These are phyloP conservation scores for Herpetomonas tarakana DNA, from an alignment of 208 protist species.

Conservation along the genomic window DNA sequence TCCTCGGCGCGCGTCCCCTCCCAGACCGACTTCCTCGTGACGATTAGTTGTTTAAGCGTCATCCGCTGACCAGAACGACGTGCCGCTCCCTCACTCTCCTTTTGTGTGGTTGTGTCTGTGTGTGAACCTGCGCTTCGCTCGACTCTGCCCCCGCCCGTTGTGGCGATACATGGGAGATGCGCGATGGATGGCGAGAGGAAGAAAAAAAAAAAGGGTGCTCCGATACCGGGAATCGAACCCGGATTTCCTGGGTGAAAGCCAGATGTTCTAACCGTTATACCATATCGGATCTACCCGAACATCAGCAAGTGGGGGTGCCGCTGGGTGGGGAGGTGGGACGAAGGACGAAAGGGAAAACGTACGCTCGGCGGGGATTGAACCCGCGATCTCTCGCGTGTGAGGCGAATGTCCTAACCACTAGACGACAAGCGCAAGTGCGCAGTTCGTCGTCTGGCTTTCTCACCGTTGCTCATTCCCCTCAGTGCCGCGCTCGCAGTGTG, in stretches of 20 bases:
- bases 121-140: constrained; percentile 1
- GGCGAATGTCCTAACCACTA: constrained; percentile 95
- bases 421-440: constrained; percentile 87
- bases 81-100: too few relatives aligned
- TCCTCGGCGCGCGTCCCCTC: neutral
- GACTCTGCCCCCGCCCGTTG: too few relatives aligned
- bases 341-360: constrained; percentile 22
- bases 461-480: too few relatives aligned
- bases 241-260: constrained; percentile 74
- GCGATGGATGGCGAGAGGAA: neutral
- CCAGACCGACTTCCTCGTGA: neutral
- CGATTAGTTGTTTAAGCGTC: neutral
- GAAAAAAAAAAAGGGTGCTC: constrained; percentile 31
- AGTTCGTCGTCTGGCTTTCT: too few relatives aligned
- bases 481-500: too few relatives aligned
- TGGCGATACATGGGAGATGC: neutral
- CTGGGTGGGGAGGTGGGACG: too few relatives aligned
- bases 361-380: constrained; percentile 92
- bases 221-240: constrained; percentile 80
- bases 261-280: constrained; percentile 79
- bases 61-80: neutral
- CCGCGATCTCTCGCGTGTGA: constrained; percentile 93
- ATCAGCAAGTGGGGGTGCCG: too few relatives aligned
- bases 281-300: constrained; percentile 51
- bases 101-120: too few relatives aligned